These are phyloP conservation scores for Trametes villosa DNA, from an alignment of 768 basidiomycete genomes.

Conservation along the genomic window DNA sequence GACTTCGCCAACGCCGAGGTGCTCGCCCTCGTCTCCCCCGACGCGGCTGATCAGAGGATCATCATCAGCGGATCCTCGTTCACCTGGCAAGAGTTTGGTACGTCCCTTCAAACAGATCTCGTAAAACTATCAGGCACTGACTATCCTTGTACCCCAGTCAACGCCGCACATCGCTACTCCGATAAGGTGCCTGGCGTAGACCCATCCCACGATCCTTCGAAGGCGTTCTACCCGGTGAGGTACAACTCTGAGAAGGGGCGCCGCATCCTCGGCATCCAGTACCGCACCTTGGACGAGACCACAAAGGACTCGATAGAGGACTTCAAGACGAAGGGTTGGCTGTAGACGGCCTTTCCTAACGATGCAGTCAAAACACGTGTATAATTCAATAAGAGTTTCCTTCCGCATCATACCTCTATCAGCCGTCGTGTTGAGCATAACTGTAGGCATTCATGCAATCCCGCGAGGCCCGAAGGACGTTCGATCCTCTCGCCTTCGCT, in stretches of 20 bases:
- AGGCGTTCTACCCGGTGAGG: constrained; percentile 27
- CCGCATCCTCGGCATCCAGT: constrained; percentile 27
- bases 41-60: constrained; percentile 61
- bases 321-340: constrained; percentile 9
- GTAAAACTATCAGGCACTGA: no score
- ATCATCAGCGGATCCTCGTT: constrained; percentile 44
- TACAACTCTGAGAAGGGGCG: constrained; percentile 43
- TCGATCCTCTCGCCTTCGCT: no score
- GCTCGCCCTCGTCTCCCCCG: constrained; percentile 50
- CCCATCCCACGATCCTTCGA: constrained; percentile 23
- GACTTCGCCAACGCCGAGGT: constrained; percentile 59
- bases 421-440: no score
- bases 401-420: no score
- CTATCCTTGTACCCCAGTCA: background rate
- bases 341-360: background rate
- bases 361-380: no score
- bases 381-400: no score
- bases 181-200: constrained; percentile 6
- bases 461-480: no score
- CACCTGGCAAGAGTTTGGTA: constrained; percentile 25
- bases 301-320: constrained; percentile 26
- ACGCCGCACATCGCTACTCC: background rate
- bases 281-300: constrained; percentile 21
- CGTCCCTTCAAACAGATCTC: no score
- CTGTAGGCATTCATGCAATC: no score